Conservation (phyloP, 1,284 basidiomycete genomes). For the Taiwanofungus camphoratus region DNA sequence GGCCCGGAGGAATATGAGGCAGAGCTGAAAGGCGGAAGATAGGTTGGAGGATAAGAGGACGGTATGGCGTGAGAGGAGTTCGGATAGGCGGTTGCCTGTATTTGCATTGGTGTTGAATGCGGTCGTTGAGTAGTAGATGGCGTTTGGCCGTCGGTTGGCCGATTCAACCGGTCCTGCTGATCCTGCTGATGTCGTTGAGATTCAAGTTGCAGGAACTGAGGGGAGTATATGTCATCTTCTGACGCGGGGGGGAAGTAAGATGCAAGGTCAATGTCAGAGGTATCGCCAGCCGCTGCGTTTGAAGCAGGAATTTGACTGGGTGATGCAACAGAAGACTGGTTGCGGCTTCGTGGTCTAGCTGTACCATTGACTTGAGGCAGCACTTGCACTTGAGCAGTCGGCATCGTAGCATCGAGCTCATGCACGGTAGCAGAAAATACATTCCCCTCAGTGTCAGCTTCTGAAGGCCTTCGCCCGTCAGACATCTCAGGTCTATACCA, state of each 20-base stretch:
- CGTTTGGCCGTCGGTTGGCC: background rate
- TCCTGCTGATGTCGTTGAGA: background rate
- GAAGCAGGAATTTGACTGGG: conserved; percentile 1
- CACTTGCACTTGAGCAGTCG: background rate
- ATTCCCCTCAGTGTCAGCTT: background rate
- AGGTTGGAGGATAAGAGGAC: conserved; percentile 4
- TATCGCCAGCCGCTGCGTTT: conserved; percentile 4
- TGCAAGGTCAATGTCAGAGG: conserved; percentile 30
- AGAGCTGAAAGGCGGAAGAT: conserved; percentile 2
- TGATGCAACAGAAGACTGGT: background rate
- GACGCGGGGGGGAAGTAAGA: conserved; percentile 42
- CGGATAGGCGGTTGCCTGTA: conserved; percentile 3
- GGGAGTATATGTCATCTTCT: conserved; percentile 8
- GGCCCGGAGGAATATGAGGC: conserved; percentile 5
- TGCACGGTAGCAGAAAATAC: background rate
- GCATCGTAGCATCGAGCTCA: background rate
- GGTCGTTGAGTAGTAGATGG: conserved; percentile 9
- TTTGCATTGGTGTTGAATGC: conserved; percentile 15
- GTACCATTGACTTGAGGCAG: background rate
- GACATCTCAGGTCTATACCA: conserved; percentile 21
- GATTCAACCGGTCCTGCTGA: too few species aligned
- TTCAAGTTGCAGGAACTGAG: background rate
- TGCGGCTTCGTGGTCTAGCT: background rate
- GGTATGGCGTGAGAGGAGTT: conserved; percentile 5
- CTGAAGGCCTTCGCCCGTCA: conserved; percentile 2